phyloP scores from a whole-genome alignment of 1,284 basidiomycete species.

The Ustilago lituana region DNA sequence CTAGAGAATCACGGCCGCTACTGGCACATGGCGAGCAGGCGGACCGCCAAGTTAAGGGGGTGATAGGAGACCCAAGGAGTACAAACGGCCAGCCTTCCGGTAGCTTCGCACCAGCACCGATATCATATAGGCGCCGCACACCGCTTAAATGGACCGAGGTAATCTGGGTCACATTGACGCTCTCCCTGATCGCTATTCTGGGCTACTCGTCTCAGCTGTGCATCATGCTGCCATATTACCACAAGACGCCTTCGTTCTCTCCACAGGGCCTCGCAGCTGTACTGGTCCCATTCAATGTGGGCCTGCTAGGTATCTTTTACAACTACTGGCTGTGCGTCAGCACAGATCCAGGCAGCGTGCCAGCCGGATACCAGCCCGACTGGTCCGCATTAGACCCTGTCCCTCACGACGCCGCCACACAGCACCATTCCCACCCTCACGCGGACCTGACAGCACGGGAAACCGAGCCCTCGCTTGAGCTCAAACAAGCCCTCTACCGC shows the following conservation, averaged over 20 bases:
- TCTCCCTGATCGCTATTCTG: slow-evolving; percentile 53
- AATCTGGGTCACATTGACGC: slow-evolving; percentile 32
- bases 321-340: slow-evolving; percentile 60
- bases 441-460: neutral
- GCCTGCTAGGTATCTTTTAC: slow-evolving; percentile 48
- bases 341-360: slow-evolving; percentile 59
- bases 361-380: slow-evolving; percentile 53
- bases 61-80: too few species aligned
- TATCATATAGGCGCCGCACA: slow-evolving; percentile 18
- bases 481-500: slow-evolving; percentile 34
- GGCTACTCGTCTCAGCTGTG: slow-evolving; percentile 55
- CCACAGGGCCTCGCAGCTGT: slow-evolving; percentile 76
- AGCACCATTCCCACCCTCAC: neutral
- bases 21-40: neutral
- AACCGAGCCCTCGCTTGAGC: slow-evolving; percentile 16
- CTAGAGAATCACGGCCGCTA: slow-evolving; percentile 2
- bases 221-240: slow-evolving; percentile 60
- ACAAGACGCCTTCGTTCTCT: slow-evolving; percentile 44
- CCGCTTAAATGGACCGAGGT: slow-evolving; percentile 43
- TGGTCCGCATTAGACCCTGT: slow-evolving; percentile 44
- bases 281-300: slow-evolving; percentile 86
- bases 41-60: neutral
- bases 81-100: neutral
- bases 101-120: neutral
- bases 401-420: neutral